phyloP scores from a whole-genome alignment of 805 yeast genomes.

The Candida jianshihensis region DNA sequence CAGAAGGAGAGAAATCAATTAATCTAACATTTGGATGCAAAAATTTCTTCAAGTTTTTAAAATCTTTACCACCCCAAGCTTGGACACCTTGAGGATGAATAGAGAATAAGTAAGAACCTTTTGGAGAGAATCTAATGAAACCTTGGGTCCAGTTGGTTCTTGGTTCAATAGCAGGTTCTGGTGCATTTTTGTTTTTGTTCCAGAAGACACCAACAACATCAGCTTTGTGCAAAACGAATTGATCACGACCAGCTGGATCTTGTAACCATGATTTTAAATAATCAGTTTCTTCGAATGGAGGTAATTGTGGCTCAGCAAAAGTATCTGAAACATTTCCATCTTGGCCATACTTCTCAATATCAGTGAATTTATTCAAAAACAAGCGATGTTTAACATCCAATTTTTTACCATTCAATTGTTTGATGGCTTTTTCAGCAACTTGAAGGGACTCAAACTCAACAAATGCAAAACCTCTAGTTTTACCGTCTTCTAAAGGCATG shows the following conservation, averaged over 20 bases:
- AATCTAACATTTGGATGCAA: constrained; percentile 85
- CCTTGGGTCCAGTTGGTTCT: constrained; percentile 83
- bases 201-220: constrained; percentile 82
- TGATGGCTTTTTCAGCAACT: constrained; percentile 73
- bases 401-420: constrained; percentile 78
- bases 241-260: constrained; percentile 87
- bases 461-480: constrained; percentile 80
- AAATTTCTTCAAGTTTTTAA: constrained; percentile 67
- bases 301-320: constrained; percentile 65
- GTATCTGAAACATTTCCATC: constrained; percentile 54
- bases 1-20: constrained; percentile 88
- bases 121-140: constrained; percentile 85
- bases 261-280: constrained; percentile 87
- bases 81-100: constrained; percentile 93
- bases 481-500: constrained; percentile 76
- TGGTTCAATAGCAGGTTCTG: constrained; percentile 73
- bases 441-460: constrained; percentile 68
- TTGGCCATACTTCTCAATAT: constrained; percentile 71
- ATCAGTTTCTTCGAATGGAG: constrained; percentile 69
- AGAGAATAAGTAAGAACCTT: constrained; percentile 82
- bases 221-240: constrained; percentile 70
- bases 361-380: constrained; percentile 73
- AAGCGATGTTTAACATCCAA: constrained; percentile 91
- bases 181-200: constrained; percentile 66
- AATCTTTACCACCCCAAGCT: constrained; percentile 89